Evolutionary conservation across 192 early-diverging fungal genomes (phyloP), one percentile per base, ranked within the genome.

Genomic region (Entomortierella lignicola): DNA sequence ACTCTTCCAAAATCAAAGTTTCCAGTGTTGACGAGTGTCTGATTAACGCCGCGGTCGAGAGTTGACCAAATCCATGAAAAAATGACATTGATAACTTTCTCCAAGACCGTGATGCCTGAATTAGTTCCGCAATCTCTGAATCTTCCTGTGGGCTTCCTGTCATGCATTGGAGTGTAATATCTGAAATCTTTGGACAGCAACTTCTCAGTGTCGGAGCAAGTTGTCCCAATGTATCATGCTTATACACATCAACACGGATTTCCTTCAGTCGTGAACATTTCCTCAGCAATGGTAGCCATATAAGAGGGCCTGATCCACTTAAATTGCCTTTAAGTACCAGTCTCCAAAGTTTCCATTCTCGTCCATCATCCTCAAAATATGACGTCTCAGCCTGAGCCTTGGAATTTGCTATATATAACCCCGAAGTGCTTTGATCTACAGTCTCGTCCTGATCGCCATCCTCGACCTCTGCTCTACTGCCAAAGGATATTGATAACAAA

Each of bases 31-130:
- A 7, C 0, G 66, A 64, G 30, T 77, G 74, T 17, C 50, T 37
- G 15, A 69, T 29, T 37, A 77, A 29, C 25, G 74, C 74, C 30
- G 55, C 54, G 1, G 66, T 64, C 7, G 66, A 69, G 1, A 64
- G 39, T 2, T 66, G 47, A 12, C 74, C 74, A 4, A 77, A 48
- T 55, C 74, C 74, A 60, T 77, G 74, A 48, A 77, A 64, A 37
- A 64, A 77, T 4, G 55, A 64, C 26, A 77, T 57, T 10, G 66
- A 63, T 0, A 77, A 55, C 17, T 26, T 6, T 21, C 39, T 77
- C 55, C 66, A 69, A 0, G 60, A 56, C n/a, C n/a, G 15, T 18
- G 58, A 63, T 13, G 66, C 41, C 12, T 30, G 53, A 31, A 77
- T 69, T 27, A 77, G 17, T 2, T 43, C 54, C 18, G 66, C 74